These are phyloP conservation scores for Xylaria sp. DNA, from an alignment of 2,329 filamentous ascomycete genomes.

Conservation along the genomic window DNA sequence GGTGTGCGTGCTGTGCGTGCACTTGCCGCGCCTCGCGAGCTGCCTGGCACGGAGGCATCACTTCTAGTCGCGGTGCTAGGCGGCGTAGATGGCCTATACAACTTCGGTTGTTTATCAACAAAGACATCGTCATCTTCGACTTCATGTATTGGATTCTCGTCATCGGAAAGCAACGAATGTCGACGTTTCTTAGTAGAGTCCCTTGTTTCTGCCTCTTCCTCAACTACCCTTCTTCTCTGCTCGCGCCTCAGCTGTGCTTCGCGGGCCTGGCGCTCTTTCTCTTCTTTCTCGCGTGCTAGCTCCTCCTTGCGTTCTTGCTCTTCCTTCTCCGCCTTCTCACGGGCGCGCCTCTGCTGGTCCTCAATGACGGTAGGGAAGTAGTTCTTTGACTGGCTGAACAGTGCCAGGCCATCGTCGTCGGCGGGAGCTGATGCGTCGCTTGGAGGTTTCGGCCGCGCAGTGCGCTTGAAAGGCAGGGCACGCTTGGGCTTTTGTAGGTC, in stretches of 20 bases:
- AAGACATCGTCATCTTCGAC: slow-evolving; percentile 34
- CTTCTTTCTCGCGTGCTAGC: slow-evolving; percentile 36
- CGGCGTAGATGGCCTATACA: slow-evolving; percentile 34
- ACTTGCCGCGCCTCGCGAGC: slow-evolving; percentile 16
- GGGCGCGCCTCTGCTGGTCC: slow-evolving; percentile 50
- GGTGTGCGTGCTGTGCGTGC: slow-evolving; percentile 6
- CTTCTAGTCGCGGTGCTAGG: slow-evolving; percentile 28
- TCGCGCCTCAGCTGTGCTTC: slow-evolving; percentile 29
- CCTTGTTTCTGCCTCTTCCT: slow-evolving; percentile 16
- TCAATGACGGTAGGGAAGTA: slow-evolving; percentile 59
- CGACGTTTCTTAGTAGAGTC: slow-evolving; percentile 42
- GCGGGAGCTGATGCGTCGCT: slow-evolving; percentile 45
- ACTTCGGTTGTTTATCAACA: slow-evolving; percentile 34
- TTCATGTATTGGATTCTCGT: slow-evolving; percentile 17
- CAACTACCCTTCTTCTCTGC: slow-evolving; percentile 10
- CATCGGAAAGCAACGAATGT: slow-evolving; percentile 32
- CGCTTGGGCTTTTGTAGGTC: slow-evolving; percentile 49
- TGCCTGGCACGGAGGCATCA: slow-evolving; percentile 12
- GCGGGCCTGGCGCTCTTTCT: slow-evolving; percentile 32
- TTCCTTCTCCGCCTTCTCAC: slow-evolving; percentile 43
- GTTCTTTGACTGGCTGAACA: slow-evolving; percentile 63
- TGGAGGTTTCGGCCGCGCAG: slow-evolving; percentile 52
- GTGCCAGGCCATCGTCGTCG: slow-evolving; percentile 54
- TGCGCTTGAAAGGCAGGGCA: slow-evolving; percentile 63
- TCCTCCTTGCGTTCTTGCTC: slow-evolving; percentile 43